These are phyloP conservation scores for Thelephora terrestris DNA, from an alignment of 1,284 basidiomycete genomes.

Conservation along the genomic window DNA sequence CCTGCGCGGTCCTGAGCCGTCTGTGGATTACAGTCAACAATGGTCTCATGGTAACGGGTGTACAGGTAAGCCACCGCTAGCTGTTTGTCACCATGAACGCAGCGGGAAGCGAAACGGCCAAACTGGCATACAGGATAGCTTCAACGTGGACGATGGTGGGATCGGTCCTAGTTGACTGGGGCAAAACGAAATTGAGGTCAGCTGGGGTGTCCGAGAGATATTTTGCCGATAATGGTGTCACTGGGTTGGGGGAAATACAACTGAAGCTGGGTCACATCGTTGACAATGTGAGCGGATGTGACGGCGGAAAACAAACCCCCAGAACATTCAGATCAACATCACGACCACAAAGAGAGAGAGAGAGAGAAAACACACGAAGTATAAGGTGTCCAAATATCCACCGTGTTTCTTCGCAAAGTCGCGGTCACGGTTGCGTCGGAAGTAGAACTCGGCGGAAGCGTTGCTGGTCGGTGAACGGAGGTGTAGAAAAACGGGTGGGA, in stretches of 20 bases:
- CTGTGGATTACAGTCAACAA: too few species aligned
- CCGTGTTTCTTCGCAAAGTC: conserved; percentile 2
- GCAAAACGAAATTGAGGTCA: not conserved
- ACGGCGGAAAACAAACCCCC: conserved; percentile 9
- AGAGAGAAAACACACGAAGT: conserved; percentile 1
- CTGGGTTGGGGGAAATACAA: too few species aligned
- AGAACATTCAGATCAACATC: too few species aligned
- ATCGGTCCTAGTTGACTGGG: not conserved
- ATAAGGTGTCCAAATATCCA: conserved; percentile 5
- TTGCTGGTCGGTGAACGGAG: too few species aligned
- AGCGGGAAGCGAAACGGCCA: not conserved
- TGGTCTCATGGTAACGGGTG: not conserved
- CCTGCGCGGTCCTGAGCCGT: too few species aligned
- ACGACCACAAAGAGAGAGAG: too few species aligned
- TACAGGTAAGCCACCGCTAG: not conserved
- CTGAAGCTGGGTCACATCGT: not conserved
- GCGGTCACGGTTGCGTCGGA: too few species aligned
- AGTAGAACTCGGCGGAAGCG: not conserved
- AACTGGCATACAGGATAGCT: conserved; percentile 1
- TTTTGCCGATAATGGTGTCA: not conserved
- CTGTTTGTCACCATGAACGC: not conserved
- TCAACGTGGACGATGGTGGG: not conserved
- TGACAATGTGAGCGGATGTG: conserved; percentile 6
- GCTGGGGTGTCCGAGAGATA: not conserved
- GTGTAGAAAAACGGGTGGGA: too few species aligned